phyloP scores from a whole-genome alignment of 371 early-diverging fungal species.

The Zychaea mexicana region DNA sequence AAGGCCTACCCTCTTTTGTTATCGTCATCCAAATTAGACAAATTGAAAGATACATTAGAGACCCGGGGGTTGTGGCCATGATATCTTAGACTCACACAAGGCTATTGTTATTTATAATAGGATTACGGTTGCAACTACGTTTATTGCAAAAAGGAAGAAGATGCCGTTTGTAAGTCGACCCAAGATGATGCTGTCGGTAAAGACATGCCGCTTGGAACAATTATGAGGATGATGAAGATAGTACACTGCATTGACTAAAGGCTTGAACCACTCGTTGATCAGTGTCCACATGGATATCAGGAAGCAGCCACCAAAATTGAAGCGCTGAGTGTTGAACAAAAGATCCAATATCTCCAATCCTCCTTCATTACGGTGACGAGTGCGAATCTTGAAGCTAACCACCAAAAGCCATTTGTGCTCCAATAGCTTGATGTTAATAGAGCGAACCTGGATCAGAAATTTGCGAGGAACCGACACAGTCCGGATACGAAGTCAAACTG shows the following conservation, averaged over 20 bases:
- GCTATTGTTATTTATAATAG: too few species aligned
- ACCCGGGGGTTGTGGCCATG: background rate
- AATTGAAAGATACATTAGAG: background rate
- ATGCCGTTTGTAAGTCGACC: background rate
- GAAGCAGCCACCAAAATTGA: constrained; percentile 1
- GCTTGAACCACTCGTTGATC: constrained; percentile 1
- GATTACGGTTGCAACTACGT: too few species aligned
- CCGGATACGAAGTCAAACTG: background rate
- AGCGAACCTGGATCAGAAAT: too few species aligned
- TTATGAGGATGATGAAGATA: background rate
- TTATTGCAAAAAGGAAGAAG: background rate
- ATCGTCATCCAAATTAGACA: background rate
- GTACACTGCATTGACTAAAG: background rate
- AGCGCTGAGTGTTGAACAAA: background rate
- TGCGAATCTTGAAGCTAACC: background rate
- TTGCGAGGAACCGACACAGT: constrained; percentile 1
- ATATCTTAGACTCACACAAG: too few species aligned
- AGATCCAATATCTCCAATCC: too few species aligned
- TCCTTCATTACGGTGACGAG: background rate
- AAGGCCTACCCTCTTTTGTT: background rate
- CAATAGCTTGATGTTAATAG: too few species aligned
- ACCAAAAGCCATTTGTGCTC: too few species aligned
- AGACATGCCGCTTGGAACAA: constrained; percentile 1
- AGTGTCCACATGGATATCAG: background rate
- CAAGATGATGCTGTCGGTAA: background rate